These are phyloP conservation scores for Cordyceps fumosorosea DNA, from an alignment of 2,329 filamentous ascomycete genomes.

Conservation along the genomic window DNA sequence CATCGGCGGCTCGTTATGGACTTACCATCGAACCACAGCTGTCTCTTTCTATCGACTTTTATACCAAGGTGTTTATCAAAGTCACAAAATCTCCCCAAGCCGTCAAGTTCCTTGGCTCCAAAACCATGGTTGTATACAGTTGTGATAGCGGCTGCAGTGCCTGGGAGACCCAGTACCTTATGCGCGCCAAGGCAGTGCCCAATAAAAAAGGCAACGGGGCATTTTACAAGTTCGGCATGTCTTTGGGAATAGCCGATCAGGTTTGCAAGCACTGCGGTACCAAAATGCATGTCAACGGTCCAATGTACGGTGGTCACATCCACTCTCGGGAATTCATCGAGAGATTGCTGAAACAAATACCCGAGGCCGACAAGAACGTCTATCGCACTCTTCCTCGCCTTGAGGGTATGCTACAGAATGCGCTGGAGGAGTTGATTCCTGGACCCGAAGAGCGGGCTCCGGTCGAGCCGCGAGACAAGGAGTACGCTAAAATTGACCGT, in stretches of 20 bases:
- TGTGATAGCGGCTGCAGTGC: constrained; percentile 90
- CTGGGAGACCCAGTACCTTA: constrained; percentile 76
- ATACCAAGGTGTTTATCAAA: constrained; percentile 80
- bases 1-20: constrained; percentile 76
- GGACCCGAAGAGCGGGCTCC: constrained; percentile 30
- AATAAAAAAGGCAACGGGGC: constrained; percentile 64
- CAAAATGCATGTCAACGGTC: constrained; percentile 82
- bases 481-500: constrained; percentile 60
- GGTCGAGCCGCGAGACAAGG: constrained; percentile 35
- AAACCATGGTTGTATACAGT: constrained; percentile 87
- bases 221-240: constrained; percentile 73
- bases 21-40: constrained; percentile 84
- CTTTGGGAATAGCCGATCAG: constrained; percentile 60
- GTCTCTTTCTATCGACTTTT: constrained; percentile 93
- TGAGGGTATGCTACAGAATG: constrained; percentile 85
- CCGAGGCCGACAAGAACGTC: constrained; percentile 55
- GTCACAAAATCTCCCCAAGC: constrained; percentile 72
- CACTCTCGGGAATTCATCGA: constrained; percentile 81
- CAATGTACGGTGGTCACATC: constrained; percentile 89
- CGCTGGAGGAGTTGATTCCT: constrained; percentile 63
- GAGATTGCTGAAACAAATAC: constrained; percentile 66
- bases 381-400: constrained; percentile 79
- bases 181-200: constrained; percentile 57
- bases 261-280: constrained; percentile 77
- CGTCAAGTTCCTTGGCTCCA: constrained; percentile 85